Percentiles rank a stretch among this genome's conserved stretches.
Evolutionary conservation across 192 early-diverging fungal genomes (phyloP).

Genomic region (Coemansia sp.): DNA sequence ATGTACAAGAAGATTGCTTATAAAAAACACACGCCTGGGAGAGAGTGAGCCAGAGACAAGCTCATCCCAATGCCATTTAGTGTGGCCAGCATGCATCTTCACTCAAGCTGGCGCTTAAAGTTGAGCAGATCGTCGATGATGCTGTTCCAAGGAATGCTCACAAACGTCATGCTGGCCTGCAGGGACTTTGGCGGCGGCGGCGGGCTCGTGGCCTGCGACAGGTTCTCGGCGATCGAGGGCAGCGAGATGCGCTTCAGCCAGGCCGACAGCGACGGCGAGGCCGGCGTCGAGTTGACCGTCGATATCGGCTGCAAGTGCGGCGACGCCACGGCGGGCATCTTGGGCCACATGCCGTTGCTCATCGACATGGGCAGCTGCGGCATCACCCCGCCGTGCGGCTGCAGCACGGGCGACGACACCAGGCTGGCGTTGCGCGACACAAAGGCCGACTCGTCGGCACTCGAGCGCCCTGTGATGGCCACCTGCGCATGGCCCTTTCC

Average conservation of each 20-base stretch:
- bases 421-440: slow-evolving; percentile 36
- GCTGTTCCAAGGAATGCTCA: slow-evolving; percentile 89
- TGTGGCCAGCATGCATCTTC: no score
- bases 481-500: slow-evolving; percentile 89
- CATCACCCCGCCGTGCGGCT: slow-evolving; percentile 32
- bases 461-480: slow-evolving; percentile 42
- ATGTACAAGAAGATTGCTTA: not conserved
- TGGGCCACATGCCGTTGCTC: slow-evolving; percentile 21
- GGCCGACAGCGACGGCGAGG: slow-evolving; percentile 49
- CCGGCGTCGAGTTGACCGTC: slow-evolving; percentile 39
- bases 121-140: slow-evolving; percentile 60
- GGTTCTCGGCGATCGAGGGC: slow-evolving; percentile 51
- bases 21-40: not conserved
- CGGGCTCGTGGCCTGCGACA: slow-evolving; percentile 48
- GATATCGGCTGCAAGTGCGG: slow-evolving; percentile 44
- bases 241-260: slow-evolving; percentile 55
- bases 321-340: slow-evolving; percentile 42
- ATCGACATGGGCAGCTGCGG: slow-evolving; percentile 15
- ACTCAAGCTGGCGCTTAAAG: slow-evolving; percentile 52
- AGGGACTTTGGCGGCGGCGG: slow-evolving; percentile 66
- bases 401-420: slow-evolving; percentile 42
- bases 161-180: slow-evolving; percentile 86
- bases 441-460: slow-evolving; percentile 28
- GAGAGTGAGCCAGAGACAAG: not conserved
- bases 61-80: no score